Evolutionary conservation across 441 rosid species (phyloP).

Genomic region (Syzygium syzygioides): DNA sequence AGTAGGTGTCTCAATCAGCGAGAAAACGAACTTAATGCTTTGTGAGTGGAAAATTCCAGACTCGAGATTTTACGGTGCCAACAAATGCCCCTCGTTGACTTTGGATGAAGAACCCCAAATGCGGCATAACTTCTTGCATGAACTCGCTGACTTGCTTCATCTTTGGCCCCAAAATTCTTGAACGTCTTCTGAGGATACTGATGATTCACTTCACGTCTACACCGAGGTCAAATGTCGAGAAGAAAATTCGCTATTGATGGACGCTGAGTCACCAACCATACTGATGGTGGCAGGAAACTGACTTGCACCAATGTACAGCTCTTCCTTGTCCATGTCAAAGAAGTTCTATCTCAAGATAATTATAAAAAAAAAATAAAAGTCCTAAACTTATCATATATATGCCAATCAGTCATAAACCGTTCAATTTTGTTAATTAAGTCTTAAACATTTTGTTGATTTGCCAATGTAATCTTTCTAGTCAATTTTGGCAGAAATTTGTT

Average conservation of each 20-base stretch:
- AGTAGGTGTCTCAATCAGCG: too few relatives aligned
- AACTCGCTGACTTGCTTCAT: not conserved
- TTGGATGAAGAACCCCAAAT: not conserved
- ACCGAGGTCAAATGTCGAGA: not conserved
- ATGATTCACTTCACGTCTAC: accelerated
- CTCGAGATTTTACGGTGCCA: not conserved
- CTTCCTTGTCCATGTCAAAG: not conserved
- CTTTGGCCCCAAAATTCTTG: not conserved
- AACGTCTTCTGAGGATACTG: not conserved
- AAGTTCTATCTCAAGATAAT: accelerated
- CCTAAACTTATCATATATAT: accelerated
- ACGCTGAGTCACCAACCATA: not conserved
- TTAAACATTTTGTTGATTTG: too few relatives aligned
- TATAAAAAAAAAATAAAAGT: accelerated
- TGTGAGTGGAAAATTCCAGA: too few relatives aligned
- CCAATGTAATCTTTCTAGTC: accelerated
- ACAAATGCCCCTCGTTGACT: not conserved
- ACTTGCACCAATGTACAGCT: not conserved
- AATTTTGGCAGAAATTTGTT: too few relatives aligned
- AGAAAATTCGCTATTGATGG: not conserved
- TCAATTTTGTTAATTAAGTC: accelerated
- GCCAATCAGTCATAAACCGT: accelerated
- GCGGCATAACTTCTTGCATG: not conserved
- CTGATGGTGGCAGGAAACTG: accelerated
- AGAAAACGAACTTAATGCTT: too few relatives aligned